Conservation (phyloP, 495 filamentous ascomycete species). For the Ascodesmis nigricans region DNA sequence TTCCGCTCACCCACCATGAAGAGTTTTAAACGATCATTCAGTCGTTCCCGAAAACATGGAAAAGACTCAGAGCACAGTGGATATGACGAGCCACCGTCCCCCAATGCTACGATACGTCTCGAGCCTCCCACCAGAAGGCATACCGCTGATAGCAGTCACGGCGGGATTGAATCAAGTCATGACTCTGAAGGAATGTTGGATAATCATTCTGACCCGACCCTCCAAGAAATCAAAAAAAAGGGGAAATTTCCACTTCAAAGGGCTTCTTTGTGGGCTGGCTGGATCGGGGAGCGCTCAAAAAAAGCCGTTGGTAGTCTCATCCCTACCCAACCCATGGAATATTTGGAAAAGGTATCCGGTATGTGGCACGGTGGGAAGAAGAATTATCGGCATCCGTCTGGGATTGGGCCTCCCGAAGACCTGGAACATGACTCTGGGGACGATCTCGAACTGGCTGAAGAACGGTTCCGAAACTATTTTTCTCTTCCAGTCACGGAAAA, state of each 20-base stretch:
- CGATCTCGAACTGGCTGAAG: conserved; percentile 44
- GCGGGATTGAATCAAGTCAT: not conserved
- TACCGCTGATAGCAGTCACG: conserved; percentile 1
- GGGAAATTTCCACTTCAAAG: conserved; percentile 66
- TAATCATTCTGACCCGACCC: conserved; percentile 8
- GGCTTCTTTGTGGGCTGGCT: conserved; percentile 65
- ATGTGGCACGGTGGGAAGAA: conserved; percentile 87
- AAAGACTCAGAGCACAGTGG: not conserved
- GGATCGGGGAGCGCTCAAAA: conserved; percentile 46
- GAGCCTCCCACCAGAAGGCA: conserved; percentile 3
- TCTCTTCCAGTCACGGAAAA: conserved; percentile 63
- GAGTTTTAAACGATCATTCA: conserved; percentile 5
- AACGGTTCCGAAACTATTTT: conserved; percentile 77
- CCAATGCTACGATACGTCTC: conserved; percentile 3
- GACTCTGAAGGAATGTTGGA: not conserved
- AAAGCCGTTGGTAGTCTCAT: conserved; percentile 68
- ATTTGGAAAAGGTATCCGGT: conserved; percentile 88
- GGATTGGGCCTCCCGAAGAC: conserved; percentile 34
- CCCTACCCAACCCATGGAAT: conserved; percentile 88
- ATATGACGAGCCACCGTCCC: not conserved
- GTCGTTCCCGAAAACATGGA: not conserved
- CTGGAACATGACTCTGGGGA: conserved; percentile 34
- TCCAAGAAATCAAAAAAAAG: conserved; percentile 36
- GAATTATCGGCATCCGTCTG: conserved; percentile 64
- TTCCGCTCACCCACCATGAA: conserved; percentile 66